These are phyloP conservation scores for Chernovozyma aurita DNA, from an alignment of 1,139 yeast species.

Conservation along the genomic window DNA sequence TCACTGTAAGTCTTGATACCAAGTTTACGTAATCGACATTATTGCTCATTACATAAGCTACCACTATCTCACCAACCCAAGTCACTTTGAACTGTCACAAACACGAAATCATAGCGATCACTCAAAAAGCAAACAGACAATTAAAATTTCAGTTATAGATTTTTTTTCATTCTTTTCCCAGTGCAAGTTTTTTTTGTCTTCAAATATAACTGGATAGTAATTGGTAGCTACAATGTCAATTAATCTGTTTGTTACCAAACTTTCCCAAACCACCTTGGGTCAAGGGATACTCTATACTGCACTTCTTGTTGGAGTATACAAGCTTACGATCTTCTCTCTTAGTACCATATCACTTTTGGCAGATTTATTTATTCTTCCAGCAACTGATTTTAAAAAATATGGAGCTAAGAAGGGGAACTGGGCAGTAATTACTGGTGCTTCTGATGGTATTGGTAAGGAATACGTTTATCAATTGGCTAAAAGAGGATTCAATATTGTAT, in stretches of 20 bases:
- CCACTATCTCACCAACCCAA: not conserved
- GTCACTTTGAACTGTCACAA: not conserved
- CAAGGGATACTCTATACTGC: constrained; percentile 28
- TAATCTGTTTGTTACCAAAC: constrained; percentile 12
- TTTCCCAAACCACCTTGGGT: constrained; percentile 15
- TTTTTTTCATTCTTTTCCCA: too few species aligned
- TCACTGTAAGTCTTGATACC: too few species aligned
- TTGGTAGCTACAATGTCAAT: constrained; percentile 12
- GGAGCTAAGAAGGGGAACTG: constrained; percentile 64
- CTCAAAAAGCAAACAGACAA: too few species aligned
- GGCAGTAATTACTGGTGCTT: constrained; percentile 96
- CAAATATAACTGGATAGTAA: not conserved
- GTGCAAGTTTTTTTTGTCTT: not conserved
- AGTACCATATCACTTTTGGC: constrained; percentile 39
- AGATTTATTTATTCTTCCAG: constrained; percentile 63
- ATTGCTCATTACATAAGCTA: not conserved
- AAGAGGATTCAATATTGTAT: constrained; percentile 75
- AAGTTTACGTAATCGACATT: too few species aligned
- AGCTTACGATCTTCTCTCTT: constrained; percentile 36
- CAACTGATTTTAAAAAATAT: constrained; percentile 59
- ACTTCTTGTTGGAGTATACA: constrained; percentile 49
- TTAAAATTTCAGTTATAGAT: too few species aligned
- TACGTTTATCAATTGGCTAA: constrained; percentile 81
- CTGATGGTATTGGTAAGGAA: constrained; percentile 97
- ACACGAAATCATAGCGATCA: not conserved